Evolutionary conservation across 2,329 filamentous ascomycete species (phyloP).

Genomic region (Neofusicoccum umdonicola): DNA sequence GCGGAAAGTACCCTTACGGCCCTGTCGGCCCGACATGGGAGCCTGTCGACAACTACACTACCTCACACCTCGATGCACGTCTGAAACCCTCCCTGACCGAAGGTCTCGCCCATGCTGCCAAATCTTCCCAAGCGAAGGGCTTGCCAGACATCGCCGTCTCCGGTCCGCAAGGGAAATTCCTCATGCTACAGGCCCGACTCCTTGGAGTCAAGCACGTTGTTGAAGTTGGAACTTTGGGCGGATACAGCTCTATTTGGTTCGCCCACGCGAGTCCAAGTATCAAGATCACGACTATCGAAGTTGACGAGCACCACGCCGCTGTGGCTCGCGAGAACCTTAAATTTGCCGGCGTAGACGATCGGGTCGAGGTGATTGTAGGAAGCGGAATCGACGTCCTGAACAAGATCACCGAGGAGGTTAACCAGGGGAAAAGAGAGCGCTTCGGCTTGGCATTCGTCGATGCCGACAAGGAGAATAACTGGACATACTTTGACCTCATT

Average conservation of each 20-base stretch:
- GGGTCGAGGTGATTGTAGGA: slow-evolving; percentile 48
- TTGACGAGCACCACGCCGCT: slow-evolving; percentile 45
- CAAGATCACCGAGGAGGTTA: slow-evolving; percentile 41
- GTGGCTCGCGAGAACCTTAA: slow-evolving; percentile 49
- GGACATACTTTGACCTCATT: slow-evolving; percentile 49
- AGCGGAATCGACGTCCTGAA: slow-evolving; percentile 45
- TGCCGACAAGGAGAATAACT: slow-evolving; percentile 52
- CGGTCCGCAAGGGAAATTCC: slow-evolving; percentile 33
- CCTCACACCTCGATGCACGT: slow-evolving; percentile 34
- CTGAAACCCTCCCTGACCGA: slow-evolving; percentile 21
- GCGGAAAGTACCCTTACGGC: background rate
- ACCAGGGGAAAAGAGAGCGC: slow-evolving; percentile 35
- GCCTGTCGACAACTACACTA: slow-evolving; percentile 39
- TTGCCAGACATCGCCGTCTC: slow-evolving; percentile 38
- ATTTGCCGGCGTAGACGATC: slow-evolving; percentile 39
- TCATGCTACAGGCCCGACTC: slow-evolving; percentile 32
- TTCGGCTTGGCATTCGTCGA: slow-evolving; percentile 57
- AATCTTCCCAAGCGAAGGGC: slow-evolving; percentile 27
- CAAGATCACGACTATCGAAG: slow-evolving; percentile 53
- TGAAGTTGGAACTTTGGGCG: slow-evolving; percentile 57
- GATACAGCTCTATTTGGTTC: slow-evolving; percentile 55
- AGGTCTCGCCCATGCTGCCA: slow-evolving; percentile 14
- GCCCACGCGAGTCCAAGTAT: slow-evolving; percentile 39
- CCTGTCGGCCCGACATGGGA: slow-evolving; percentile 28
- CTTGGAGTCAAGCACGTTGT: slow-evolving; percentile 37